A percentile compares a stretch with the other conserved stretches of the same genome.
These are phyloP conservation scores for baker's yeast (Saccharomyces cerevisiae) DNA, from an alignment of 805 yeast species.

Conservation along the genomic window DNA sequence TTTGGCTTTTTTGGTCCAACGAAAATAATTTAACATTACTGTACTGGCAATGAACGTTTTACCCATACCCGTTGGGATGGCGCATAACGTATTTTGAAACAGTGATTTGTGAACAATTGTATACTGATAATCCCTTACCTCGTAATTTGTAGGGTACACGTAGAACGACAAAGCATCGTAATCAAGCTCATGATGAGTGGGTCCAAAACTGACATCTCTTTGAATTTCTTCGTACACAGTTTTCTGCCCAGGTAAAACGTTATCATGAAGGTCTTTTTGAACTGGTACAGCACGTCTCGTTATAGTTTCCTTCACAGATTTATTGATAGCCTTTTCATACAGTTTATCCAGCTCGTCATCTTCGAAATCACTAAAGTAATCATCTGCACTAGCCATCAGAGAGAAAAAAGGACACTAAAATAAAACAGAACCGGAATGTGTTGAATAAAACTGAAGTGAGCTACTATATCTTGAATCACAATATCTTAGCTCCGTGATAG, in stretches of 20 bases:
- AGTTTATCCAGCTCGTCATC: slow-evolving; percentile 31
- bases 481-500: not conserved
- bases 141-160: slow-evolving; percentile 79
- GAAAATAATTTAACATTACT: slow-evolving; percentile 78
- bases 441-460: not conserved
- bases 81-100: slow-evolving; percentile 68
- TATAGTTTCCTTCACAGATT: slow-evolving; percentile 26
- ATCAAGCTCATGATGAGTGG: slow-evolving; percentile 47
- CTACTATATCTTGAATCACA: not conserved
- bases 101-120: slow-evolving; percentile 69
- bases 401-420: not conserved
- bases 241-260: slow-evolving; percentile 23
- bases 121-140: slow-evolving; percentile 80
- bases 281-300: slow-evolving; percentile 26
- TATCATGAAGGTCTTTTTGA: slow-evolving; percentile 32
- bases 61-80: slow-evolving; percentile 95
- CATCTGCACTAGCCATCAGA: slow-evolving; percentile 5
- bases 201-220: slow-evolving; percentile 30
- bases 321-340: slow-evolving; percentile 28
- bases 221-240: slow-evolving; percentile 33
- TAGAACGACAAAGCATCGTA: slow-evolving; percentile 37
- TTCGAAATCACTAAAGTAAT: slow-evolving; percentile 17
- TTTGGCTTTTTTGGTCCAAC: slow-evolving; percentile 78
- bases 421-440: not conserved
- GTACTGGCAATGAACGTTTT: slow-evolving; percentile 94